Evolutionary conservation across 257 asterid species (phyloP).

Genomic region (Avicennia marina): DNA sequence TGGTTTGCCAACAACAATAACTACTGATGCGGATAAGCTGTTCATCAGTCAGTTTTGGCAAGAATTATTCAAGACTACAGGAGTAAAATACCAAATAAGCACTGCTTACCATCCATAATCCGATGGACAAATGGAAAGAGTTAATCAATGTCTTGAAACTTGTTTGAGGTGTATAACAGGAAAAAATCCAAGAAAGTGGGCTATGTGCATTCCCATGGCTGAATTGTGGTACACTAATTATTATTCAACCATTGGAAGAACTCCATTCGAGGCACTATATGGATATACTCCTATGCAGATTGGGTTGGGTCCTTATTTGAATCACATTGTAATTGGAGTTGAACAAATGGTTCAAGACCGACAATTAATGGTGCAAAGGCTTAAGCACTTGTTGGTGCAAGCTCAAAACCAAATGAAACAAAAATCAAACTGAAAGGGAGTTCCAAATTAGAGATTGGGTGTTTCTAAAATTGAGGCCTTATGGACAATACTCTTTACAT

Average conservation of each 20-base stretch:
- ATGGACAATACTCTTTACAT: neutral
- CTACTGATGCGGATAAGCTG: neutral
- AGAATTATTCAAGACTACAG: neutral
- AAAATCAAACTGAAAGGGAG: neutral
- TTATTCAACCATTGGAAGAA: neutral
- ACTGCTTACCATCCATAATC: neutral
- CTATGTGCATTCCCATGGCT: neutral
- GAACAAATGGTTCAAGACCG: neutral
- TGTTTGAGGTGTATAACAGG: neutral
- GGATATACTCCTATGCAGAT: neutral
- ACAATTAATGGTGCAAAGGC: neutral
- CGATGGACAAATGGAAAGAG: too few relatives aligned
- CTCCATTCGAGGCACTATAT: neutral
- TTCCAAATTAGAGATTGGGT: neutral
- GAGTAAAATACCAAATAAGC: neutral
- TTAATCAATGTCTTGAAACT: neutral
- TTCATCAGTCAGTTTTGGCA: neutral
- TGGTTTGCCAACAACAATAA: neutral
- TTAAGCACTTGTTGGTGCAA: neutral
- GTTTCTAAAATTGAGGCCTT: neutral
- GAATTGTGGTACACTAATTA: neutral
- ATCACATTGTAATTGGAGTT: neutral
- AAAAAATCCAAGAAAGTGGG: neutral
- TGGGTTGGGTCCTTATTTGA: neutral
- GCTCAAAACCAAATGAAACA: neutral